phyloP scores from a whole-genome alignment of 2,329 filamentous ascomycete genomes.

The Ophiocordyceps sinensis region DNA sequence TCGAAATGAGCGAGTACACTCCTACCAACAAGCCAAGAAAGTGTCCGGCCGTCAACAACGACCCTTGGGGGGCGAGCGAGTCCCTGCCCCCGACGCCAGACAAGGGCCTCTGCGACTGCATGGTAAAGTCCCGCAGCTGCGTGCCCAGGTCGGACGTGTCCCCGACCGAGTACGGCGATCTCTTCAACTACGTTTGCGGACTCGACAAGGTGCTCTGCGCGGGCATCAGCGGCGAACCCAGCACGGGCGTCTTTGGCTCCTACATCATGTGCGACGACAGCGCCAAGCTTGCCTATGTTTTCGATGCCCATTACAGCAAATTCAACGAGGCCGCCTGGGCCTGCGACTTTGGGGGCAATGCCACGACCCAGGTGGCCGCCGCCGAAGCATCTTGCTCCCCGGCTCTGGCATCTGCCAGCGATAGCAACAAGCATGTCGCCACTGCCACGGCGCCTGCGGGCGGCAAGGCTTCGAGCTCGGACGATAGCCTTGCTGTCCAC shows the following conservation, averaged over 20 bases:
- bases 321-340: constrained; percentile 38
- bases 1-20: constrained; percentile 53
- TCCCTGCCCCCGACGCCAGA: constrained; percentile 74
- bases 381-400: constrained; percentile 38
- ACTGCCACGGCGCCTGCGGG: constrained; percentile 26
- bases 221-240: constrained; percentile 44
- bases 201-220: constrained; percentile 37
- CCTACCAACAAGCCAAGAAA: constrained; percentile 55
- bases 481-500: constrained; percentile 22
- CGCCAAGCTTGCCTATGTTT: constrained; percentile 58
- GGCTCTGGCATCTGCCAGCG: constrained; percentile 48
- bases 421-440: constrained; percentile 30
- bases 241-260: constrained; percentile 47
- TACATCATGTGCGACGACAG: constrained; percentile 62
- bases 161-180: constrained; percentile 42
- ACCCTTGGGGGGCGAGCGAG: constrained; percentile 49
- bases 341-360: constrained; percentile 59
- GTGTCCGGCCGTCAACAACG: constrained; percentile 52
- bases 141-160: constrained; percentile 44
- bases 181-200: constrained; percentile 67
- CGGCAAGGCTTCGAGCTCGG: constrained; percentile 4
- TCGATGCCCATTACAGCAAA: constrained; percentile 57
- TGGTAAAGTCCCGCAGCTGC: constrained; percentile 62
- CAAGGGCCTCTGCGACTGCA: constrained; percentile 68
- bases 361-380: constrained; percentile 34